These are phyloP conservation scores for Coccomyxa sp. DNA, from an alignment of 139 green algal species.

Conservation along the genomic window DNA sequence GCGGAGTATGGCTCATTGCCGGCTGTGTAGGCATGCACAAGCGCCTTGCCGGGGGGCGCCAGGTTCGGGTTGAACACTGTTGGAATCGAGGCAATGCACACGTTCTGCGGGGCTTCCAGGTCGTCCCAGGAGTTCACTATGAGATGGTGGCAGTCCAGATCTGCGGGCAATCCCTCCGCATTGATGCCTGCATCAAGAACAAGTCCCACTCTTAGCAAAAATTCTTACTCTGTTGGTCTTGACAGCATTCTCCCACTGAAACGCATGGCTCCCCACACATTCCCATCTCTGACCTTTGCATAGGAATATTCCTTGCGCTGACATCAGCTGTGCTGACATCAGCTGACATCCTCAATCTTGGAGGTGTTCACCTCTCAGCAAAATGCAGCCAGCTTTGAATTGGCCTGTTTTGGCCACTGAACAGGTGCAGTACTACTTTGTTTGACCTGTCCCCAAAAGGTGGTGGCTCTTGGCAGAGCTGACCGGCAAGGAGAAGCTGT, in stretches of 20 bases:
- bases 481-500: too few species aligned
- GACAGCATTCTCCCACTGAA: not conserved
- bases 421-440: too few species aligned
- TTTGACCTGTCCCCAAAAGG: too few species aligned
- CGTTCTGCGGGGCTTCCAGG: conserved; percentile 50
- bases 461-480: too few species aligned
- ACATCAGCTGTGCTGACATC: too few species aligned
- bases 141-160: conserved; percentile 82
- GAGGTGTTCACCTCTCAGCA: too few species aligned
- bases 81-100: conserved; percentile 70
- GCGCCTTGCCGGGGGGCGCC: conserved; percentile 47
- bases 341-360: too few species aligned
- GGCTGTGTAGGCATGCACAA: conserved; percentile 60
- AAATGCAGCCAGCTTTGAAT: too few species aligned
- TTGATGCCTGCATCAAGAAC: conserved; percentile 57
- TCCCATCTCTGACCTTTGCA: too few species aligned
- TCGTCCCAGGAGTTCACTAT: conserved; percentile 68
- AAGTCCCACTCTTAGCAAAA: not conserved
- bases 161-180: conserved; percentile 50
- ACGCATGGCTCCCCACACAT: too few species aligned
- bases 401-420: too few species aligned
- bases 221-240: not conserved
- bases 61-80: conserved; percentile 65
- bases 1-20: conserved; percentile 73
- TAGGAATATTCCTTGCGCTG: too few species aligned